Evolutionary conservation across 768 basidiomycete genomes (phyloP).

Genomic region (Rossbeevera mucosa): DNA sequence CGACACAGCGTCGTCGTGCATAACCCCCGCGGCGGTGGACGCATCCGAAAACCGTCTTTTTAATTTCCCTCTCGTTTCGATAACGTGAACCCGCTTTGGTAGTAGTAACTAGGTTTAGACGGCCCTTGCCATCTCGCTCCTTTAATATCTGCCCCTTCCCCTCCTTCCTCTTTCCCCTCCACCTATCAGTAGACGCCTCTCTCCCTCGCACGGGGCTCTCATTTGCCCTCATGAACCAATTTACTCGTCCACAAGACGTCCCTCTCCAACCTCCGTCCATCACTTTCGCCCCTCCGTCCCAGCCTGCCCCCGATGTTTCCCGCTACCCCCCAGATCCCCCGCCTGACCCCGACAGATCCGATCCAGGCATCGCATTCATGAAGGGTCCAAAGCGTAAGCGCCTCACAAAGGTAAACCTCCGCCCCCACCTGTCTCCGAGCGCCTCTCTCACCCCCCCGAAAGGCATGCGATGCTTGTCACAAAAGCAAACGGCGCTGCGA

Average conservation of each 20-base stretch:
- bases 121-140: constrained; percentile 24
- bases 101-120: constrained; percentile 29
- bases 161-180: constrained; percentile 3
- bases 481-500: constrained; percentile 83
- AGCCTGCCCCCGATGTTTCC: constrained; percentile 18
- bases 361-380: constrained; percentile 39
- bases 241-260: constrained; percentile 22
- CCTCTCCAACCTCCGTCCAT: constrained; percentile 18
- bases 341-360: constrained; percentile 26
- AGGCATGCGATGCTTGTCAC: constrained; percentile 81
- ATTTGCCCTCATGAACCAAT: constrained; percentile 35
- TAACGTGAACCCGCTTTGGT: constrained; percentile 23
- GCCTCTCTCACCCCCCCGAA: constrained; percentile 6
- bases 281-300: constrained; percentile 21
- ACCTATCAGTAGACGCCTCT: constrained; percentile 1
- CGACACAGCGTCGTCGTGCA: not conserved
- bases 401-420: constrained; percentile 42
- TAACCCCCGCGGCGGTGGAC: not conserved
- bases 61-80: constrained; percentile 15
- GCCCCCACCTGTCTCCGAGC: not conserved
- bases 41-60: constrained; percentile 10
- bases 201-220: constrained; percentile 1
- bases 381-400: constrained; percentile 53
- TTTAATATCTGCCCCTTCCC: constrained; percentile 21
- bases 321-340: constrained; percentile 18